These are phyloP conservation scores for Boeremia lycopersici DNA, from an alignment of 2,329 filamentous ascomycete genomes.

Conservation along the genomic window DNA sequence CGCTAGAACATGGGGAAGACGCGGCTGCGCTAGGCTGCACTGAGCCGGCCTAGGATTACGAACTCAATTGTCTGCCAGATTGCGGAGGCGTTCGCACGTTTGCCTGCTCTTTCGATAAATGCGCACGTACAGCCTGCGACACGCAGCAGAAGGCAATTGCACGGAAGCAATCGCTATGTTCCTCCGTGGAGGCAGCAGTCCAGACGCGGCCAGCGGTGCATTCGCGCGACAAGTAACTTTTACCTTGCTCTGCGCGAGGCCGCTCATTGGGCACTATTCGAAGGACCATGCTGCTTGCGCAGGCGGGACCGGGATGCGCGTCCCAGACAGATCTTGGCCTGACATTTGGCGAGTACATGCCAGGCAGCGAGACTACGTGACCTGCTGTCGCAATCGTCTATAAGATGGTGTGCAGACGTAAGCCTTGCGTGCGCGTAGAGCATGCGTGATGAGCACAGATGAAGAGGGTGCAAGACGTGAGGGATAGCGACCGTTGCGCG, in stretches of 20 bases:
- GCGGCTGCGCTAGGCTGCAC: constrained; percentile 11
- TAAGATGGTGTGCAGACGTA: constrained; percentile 21
- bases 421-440: constrained; percentile 25
- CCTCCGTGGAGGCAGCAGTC: constrained; percentile 6
- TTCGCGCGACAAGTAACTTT: constrained; percentile 23
- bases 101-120: constrained; percentile 7
- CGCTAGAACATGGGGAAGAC: constrained; percentile 10
- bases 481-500: constrained; percentile 1
- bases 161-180: neutral
- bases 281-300: constrained; percentile 26
- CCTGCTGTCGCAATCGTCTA: constrained; percentile 25
- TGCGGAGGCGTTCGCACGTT: neutral
- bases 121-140: constrained; percentile 19
- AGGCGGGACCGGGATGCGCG: constrained; percentile 20
- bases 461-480: constrained; percentile 10
- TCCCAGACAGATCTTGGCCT: constrained; percentile 22
- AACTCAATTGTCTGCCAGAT: constrained; percentile 3
- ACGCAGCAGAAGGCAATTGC: constrained; percentile 8
- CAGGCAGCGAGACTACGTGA: constrained; percentile 30
- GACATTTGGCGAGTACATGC: constrained; percentile 17
- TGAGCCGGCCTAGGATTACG: constrained; percentile 2
- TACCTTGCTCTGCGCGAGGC: constrained; percentile 18
- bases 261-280: constrained; percentile 23
- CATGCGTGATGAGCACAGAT: constrained; percentile 10
- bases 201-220: constrained; percentile 25